Conservation (phyloP, 73 alveolate species). For the Durusdinium trenchii region DNA sequence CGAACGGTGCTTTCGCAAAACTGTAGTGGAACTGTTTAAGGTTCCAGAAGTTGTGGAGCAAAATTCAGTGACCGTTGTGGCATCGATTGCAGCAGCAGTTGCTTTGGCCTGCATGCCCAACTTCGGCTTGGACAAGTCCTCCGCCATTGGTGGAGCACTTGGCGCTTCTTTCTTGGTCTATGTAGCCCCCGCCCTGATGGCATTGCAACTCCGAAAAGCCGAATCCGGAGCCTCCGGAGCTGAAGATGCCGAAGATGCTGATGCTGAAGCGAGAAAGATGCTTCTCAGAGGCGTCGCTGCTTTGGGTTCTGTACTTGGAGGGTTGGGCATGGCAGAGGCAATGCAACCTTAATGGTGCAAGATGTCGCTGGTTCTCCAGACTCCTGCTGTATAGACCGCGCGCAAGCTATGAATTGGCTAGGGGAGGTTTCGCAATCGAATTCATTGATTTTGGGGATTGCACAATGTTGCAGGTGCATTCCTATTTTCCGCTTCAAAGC, state of each 20-base stretch:
- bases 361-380: background rate
- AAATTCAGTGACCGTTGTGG: slow-evolving; percentile 20
- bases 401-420: too few species aligned
- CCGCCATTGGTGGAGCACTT: slow-evolving; percentile 68
- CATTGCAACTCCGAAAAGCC: background rate
- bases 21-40: slow-evolving; percentile 45
- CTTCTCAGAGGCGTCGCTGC: slow-evolving; percentile 12
- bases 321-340: slow-evolving; percentile 62
- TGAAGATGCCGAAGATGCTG: background rate
- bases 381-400: background rate
- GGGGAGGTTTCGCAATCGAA: background rate
- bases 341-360: slow-evolving; percentile 22
- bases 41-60: slow-evolving; percentile 42
- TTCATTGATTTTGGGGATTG: background rate
- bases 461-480: background rate
- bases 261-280: background rate
- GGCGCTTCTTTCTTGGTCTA: slow-evolving; percentile 55
- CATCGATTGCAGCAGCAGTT: slow-evolving; percentile 55
- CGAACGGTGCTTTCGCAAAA: slow-evolving; percentile 79
- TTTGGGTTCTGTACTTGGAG: slow-evolving; percentile 74
- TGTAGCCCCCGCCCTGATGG: slow-evolving; percentile 65
- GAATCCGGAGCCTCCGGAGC: background rate
- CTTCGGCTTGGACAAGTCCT: slow-evolving; percentile 73
- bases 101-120: slow-evolving; percentile 42
- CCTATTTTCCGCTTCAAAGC: slow-evolving; percentile 49